Percentiles rank a stretch among this genome's conserved stretches.
phyloP scores from a whole-genome alignment of 2,329 filamentous ascomycete genomes.

The Penicillium nordicum region DNA sequence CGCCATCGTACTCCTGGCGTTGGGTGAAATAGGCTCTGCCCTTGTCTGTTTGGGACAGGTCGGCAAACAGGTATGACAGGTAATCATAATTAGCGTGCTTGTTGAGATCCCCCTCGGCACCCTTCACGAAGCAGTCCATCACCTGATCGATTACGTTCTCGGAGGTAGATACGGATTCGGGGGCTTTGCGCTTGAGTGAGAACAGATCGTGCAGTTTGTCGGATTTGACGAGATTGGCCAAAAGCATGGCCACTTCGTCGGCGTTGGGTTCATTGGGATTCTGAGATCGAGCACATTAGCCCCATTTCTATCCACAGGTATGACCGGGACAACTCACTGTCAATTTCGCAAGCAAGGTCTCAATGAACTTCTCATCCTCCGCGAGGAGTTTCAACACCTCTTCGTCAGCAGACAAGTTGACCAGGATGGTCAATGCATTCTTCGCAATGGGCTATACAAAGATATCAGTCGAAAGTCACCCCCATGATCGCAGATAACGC shows the following conservation, averaged over 20 bases:
- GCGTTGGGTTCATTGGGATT: constrained; percentile 69
- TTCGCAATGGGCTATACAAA: constrained; percentile 73
- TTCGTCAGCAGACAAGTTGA: constrained; percentile 81
- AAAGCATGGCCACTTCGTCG: constrained; percentile 82
- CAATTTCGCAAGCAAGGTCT: constrained; percentile 67
- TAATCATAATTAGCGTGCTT: constrained; percentile 85
- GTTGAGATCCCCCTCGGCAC: constrained; percentile 78
- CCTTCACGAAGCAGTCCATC: constrained; percentile 94
- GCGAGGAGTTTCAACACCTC: constrained; percentile 71
- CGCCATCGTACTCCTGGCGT: constrained; percentile 70
- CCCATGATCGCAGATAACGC: constrained; percentile 33
- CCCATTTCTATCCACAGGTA: background rate
- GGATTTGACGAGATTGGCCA: constrained; percentile 86
- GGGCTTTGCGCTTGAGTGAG: constrained; percentile 63
- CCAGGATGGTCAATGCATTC: constrained; percentile 72
- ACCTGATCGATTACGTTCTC: constrained; percentile 80
- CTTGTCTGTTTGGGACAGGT: constrained; percentile 77
- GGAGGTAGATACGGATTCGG: constrained; percentile 68
- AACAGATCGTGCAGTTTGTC: constrained; percentile 68
- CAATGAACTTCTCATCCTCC: constrained; percentile 76
- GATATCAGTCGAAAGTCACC: constrained; percentile 6
- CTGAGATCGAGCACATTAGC: constrained; percentile 16
- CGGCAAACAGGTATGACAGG: constrained; percentile 88
- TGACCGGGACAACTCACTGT: constrained; percentile 61
- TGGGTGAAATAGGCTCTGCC: constrained; percentile 72